Evolutionary conservation across 306 rosid genomes (phyloP).

Genomic region (Mimosa bimucronata): DNA sequence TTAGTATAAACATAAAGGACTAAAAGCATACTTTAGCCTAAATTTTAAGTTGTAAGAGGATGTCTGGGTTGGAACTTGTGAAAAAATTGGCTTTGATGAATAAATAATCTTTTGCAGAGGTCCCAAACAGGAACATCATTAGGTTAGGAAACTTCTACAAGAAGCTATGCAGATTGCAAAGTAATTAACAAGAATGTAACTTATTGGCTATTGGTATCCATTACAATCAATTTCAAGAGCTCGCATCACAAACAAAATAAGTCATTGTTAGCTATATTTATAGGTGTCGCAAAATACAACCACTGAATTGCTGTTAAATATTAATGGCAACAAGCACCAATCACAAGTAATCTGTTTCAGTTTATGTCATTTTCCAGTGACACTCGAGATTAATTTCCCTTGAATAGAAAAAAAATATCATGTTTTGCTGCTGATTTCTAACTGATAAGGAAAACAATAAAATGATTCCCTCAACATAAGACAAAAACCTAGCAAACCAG

Average conservation of each 20-base stretch:
- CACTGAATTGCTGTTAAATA: slow-evolving; percentile 1
- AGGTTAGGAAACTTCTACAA: background rate
- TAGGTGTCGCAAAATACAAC: background rate
- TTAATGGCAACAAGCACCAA: background rate
- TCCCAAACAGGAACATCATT: no score
- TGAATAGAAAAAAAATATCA: background rate
- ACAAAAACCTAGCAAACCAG: background rate
- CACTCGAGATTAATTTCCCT: background rate
- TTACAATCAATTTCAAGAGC: background rate
- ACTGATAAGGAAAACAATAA: background rate
- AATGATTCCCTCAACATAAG: background rate
- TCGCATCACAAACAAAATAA: background rate
- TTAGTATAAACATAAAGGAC: no score
- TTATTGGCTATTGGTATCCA: background rate
- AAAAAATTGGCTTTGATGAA: no score
- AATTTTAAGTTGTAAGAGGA: no score
- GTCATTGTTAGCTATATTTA: background rate
- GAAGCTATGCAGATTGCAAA: slow-evolving; percentile 1
- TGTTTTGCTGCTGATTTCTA: slow-evolving; percentile 7
- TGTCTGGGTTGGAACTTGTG: no score
- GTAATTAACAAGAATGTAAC: background rate
- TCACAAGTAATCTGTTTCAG: slow-evolving; percentile 2
- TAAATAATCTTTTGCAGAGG: no score
- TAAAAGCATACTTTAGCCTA: no score
- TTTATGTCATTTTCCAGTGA: slow-evolving; percentile 9